Conservation (phyloP, 192 early-diverging fungal species). For the Kickxella alabastrina region DNA sequence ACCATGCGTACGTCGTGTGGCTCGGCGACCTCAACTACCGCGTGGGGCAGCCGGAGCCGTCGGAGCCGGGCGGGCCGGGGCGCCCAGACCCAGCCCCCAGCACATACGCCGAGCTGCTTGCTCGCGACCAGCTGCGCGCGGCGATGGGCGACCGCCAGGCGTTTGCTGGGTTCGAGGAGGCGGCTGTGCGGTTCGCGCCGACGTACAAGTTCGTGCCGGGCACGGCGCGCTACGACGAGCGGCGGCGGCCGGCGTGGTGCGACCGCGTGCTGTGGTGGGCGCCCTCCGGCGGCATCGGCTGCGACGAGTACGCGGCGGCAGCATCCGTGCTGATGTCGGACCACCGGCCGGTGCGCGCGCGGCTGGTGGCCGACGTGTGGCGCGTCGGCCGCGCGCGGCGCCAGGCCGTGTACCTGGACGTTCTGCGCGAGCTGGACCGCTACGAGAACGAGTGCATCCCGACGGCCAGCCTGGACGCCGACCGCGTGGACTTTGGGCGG, state of each 20-base stretch:
- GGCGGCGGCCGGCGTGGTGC: constrained; percentile 87
- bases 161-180: constrained; percentile 86
- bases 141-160: constrained; percentile 63
- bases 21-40: constrained; percentile 96
- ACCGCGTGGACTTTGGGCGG: constrained; percentile 68
- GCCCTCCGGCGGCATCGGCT: constrained; percentile 44
- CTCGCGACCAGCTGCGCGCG: constrained; percentile 77
- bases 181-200: constrained; percentile 70
- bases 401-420: constrained; percentile 53
- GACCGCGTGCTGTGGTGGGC: constrained; percentile 91
- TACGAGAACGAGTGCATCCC: constrained; percentile 80
- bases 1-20: constrained; percentile 78
- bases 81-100: no score
- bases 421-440: constrained; percentile 72
- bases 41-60: constrained; percentile 60
- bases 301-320: constrained; percentile 26
- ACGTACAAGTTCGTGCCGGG: constrained; percentile 94
- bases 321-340: constrained; percentile 50
- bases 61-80: constrained; percentile 56
- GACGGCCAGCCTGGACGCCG: constrained; percentile 56
- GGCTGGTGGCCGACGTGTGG: constrained; percentile 65
- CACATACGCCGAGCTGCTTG: constrained; percentile 62
- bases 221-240: constrained; percentile 74
- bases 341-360: constrained; percentile 86
- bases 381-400: constrained; percentile 57